Base-by-base conservation (phyloP, 495 filamentous ascomycete species). In the Acidiella bohemica region DNA sequence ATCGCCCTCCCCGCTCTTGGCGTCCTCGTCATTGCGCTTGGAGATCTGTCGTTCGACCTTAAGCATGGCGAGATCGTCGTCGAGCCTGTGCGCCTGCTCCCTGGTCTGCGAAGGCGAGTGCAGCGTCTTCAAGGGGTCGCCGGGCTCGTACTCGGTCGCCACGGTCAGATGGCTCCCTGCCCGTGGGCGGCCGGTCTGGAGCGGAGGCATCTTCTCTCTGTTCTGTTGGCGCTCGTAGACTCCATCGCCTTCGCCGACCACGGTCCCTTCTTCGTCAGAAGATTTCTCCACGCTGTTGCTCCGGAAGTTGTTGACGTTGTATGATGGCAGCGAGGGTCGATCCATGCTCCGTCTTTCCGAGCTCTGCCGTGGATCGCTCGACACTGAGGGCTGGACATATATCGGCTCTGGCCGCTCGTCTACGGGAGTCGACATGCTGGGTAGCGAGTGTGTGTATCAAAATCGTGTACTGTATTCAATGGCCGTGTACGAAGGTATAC, bases 1-100 rank as follows among this genome's bases (percentile, higher is more conserved):
- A 12, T 36, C 47, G 8, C 25, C 0, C 68, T 71, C 54, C 5
- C 57, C 56, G 17, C 54, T 62, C 33, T 48, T 27, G n/a, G 23
- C 24, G 22, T 66, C 63, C 32, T 73, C 62, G 12, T 74, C 60
- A 13, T 58, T 73, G 54, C 57, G 72, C 54, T 55, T 63, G 2
- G 72, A 76, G 0, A 78, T 80, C 25, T 82, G 67, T 3, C 78
- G 75, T 63, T 96, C 88, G 5, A 81, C 81, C 36, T 84, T 77
- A 22, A 93, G 66, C 38, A 95, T 65, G 27, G 83, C 76, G 21
- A 95, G 59, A 54, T 95, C 85, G 63, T 96, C 88, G 29, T 82
- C 79, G 16, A 93, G 59, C 22, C 82, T 71, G 45, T 72, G 70
- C 5, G 76, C 76, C 39, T 80, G 70, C 53, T 92, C 85, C 16